Conservation (phyloP, 441 rosid species). For the Hura crepitans region DNA sequence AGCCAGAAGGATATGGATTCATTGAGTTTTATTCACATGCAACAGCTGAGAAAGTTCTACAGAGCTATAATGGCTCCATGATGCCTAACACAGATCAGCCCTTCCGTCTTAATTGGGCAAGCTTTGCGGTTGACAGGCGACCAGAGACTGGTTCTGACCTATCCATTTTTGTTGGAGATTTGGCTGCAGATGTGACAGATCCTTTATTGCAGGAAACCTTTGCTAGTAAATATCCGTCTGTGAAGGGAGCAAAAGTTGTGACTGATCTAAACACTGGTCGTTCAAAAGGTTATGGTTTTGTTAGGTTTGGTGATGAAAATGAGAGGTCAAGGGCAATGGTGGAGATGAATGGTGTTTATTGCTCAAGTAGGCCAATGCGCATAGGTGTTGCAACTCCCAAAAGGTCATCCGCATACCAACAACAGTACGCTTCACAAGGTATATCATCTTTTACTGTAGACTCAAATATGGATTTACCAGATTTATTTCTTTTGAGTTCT, state of each 20-base stretch:
- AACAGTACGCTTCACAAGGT: conserved; percentile 93
- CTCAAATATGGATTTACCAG: conserved; percentile 7
- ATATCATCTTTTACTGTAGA: conserved; percentile 15
- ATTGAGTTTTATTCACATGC: conserved; percentile 75
- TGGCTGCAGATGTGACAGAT: conserved; percentile 92
- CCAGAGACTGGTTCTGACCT: conserved; percentile 69
- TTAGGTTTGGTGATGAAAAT: conserved; percentile 84
- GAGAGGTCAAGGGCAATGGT: conserved; percentile 78
- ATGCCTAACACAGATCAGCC: conserved; percentile 81
- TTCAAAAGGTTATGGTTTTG: conserved; percentile 95
- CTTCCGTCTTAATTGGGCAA: conserved; percentile 94
- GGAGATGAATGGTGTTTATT: conserved; percentile 89
- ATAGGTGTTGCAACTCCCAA: conserved; percentile 90
- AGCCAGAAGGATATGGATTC: conserved; percentile 89
- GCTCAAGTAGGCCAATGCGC: conserved; percentile 93
- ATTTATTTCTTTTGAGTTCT: not conserved
- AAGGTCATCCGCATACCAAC: conserved; percentile 69
- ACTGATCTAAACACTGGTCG: conserved; percentile 76
- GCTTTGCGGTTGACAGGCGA: conserved; percentile 83
- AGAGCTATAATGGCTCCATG: conserved; percentile 47
- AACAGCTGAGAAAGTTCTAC: conserved; percentile 76
- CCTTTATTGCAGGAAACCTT: conserved; percentile 63
- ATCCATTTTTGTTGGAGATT: conserved; percentile 92
- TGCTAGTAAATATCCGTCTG: conserved; percentile 67
- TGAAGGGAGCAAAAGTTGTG: conserved; percentile 88